Evolutionary conservation across 352 stramenopile genomes (phyloP), one percentile per base, ranked within the genome.

Genomic region (Pythium sp.): DNA sequence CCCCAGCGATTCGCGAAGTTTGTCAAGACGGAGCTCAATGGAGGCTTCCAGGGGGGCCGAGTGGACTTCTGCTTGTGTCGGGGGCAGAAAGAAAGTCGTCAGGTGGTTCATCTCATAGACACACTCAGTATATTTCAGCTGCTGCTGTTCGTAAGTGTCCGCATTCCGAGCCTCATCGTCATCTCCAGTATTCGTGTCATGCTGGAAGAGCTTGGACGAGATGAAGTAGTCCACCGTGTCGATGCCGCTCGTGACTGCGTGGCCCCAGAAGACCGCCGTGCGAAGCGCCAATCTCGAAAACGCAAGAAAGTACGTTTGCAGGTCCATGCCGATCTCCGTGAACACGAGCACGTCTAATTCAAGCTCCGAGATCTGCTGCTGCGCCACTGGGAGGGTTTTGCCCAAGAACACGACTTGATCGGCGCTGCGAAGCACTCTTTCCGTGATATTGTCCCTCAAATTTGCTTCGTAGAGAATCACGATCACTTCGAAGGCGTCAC

Each of bases 301-400:
- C 22, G 82, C 72, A 12, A 92, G 68, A 56, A 90, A 92, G 65
- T 90, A 91, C 20, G 73, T 78, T 11, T 67, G 32, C 1, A 58
- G 43, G 62, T 91, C 62, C 81, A 90, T 90, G 22, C 82, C 81
- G 65, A 84, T 73, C 72, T 93, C 85, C 3, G 75, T 79, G 68
- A 88, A 91, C 9, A 93, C 73, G 2, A 93, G 54, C 3, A 93
- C 64, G 62, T 93, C 85, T 5, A 93, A 67, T 36, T 79, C 34
- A 5, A 84, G 64, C 46, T 61, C 70, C 0, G 74, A 73, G 32
- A 93, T 54, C 12, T 65, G 62, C 0, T 56, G 60, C 36, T 80
- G 80, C 0, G 78, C 76, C 0, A 51, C 46, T 14, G 43, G 12
- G 2, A 89, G 53, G 15, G 75, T 73, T 7, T n/a, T 38, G 1